Evolutionary conservation across 352 stramenopile genomes (phyloP), one percentile per base, ranked within the genome.

Genomic region (Phytophthora fragariae): DNA sequence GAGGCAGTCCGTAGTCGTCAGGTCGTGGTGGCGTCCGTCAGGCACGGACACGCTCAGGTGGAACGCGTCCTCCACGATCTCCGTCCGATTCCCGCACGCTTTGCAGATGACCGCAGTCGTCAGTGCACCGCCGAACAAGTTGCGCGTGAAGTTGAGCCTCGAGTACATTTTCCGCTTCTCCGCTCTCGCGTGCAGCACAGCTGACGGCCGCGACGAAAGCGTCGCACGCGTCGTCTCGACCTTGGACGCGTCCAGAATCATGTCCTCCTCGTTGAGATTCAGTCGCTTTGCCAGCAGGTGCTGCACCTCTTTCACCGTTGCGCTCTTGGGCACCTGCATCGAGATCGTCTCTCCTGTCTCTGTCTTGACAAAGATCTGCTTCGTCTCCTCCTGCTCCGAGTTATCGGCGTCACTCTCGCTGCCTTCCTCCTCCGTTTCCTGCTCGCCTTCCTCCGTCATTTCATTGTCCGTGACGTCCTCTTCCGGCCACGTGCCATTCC

Each of bases 321-420:
- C 77, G 24, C 70, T 65, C 54, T 65, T 75, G 0, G 83, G 80
- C 19, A 91, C 83, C 7, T 88, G 80, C 73, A 92, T 70, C 1
- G 83, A 85, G 41, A 91, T 82, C 1, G 83, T 91, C 56, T 91
- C 77, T 5, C 85, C 85, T 8, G 72, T 83, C 41, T 90, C 78
- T 0, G 82, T 89, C 64, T 91, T 90, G 2, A 92, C 78, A 49
- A 92, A 92, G 44, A 92, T 85, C 46, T 85, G 82, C 41, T 86
- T 85, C 8, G 64, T 80, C 27, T 79, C 73, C 24, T 83, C 52
- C 12, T 76, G 72, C 24, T 75, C 70, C 0, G 67, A 60, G 27
- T 41, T 74, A 6, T 79, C 69, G 11, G 60, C 57, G 8, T 81
- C 72, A 14, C 72, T 78, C n/a, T 75, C 70, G 14, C 55, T 70